These are phyloP conservation scores for Colletotrichum gigasporum DNA, from an alignment of 2,329 filamentous ascomycete genomes.

Conservation along the genomic window DNA sequence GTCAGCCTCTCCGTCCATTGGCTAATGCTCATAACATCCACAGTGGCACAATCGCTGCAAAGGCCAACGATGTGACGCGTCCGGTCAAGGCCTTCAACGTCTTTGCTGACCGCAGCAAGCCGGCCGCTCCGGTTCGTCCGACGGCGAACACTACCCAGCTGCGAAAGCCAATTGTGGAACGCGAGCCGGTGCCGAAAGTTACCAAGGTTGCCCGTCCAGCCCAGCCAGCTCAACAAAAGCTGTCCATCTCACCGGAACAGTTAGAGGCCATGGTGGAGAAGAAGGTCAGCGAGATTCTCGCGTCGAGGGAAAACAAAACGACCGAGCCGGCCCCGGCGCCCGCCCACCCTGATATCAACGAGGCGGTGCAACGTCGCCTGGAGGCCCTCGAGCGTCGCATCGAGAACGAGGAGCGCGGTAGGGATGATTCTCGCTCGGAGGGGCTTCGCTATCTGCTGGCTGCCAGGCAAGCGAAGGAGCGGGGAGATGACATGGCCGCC, in stretches of 20 bases:
- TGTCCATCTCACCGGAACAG: conserved; percentile 72
- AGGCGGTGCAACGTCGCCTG: conserved; percentile 81
- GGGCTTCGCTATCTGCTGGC: conserved; percentile 88
- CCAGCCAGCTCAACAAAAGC: conserved; percentile 37
- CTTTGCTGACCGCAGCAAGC: conserved; percentile 77
- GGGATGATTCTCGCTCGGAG: conserved; percentile 79
- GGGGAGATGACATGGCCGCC: conserved; percentile 80
- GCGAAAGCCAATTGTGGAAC: conserved; percentile 56
- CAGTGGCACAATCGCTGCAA: conserved; percentile 62
- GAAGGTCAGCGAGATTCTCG: conserved; percentile 89
- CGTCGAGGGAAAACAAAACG: conserved; percentile 73
- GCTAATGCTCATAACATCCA: conserved; percentile 80
- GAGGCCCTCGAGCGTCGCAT: conserved; percentile 90
- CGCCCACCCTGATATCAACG: conserved; percentile 67
- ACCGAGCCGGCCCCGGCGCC: conserved; percentile 50
- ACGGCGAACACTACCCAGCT: conserved; percentile 45
- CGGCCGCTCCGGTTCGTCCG: conserved; percentile 45
- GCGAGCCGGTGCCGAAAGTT: conserved; percentile 51
- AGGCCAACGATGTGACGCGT: conserved; percentile 68
- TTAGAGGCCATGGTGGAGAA: conserved; percentile 94
- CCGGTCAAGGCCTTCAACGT: conserved; percentile 88
- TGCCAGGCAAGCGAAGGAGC: conserved; percentile 88
- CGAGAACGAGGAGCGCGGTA: conserved; percentile 63
- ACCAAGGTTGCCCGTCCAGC: conserved; percentile 55
- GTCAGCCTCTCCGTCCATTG: conserved; percentile 84